Base-by-base conservation (phyloP, 495 filamentous ascomycete species). In the Neurospora sp. region DNA sequence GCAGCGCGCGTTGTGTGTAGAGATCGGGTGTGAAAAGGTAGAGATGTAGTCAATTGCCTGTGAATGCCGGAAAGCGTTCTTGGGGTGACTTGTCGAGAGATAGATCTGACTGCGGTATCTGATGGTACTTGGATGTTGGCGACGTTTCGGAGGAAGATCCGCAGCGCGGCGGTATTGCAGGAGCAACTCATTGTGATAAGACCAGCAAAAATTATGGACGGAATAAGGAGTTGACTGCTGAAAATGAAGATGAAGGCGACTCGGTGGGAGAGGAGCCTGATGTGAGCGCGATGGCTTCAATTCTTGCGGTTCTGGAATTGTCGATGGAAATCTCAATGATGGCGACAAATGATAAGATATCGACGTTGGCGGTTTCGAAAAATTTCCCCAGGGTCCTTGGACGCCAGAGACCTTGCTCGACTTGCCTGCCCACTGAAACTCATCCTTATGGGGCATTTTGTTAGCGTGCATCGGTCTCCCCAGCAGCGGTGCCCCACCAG, bases 61-160 rank as follows among this genome's bases (percentile, higher is more conserved):
- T 39, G 39, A 15, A 43, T 24, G 10, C 17, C 24, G 73, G 40
- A 15, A 71, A 34, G 69, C 73, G 72, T 10, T 66, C 74, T 71
- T 11, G 73, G 62, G 11, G 74, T 36, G 17, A 71, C 69, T 34
- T 34, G 54, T 66, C 19, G 28, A 34, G 76, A 72, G 2, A 28
- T 0, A 28, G 24, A 2, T 28, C 24, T 28, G 24, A 28, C 24
- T 28, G 24, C 24, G 2, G 24, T 28, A 28, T 28, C 24, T 6
- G 72, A 34, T 37, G 77, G 74, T n/a, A 84, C 34, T 69, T 85
- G 81, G 39, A 87, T 66, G 69, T 84, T 82, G 8, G 83, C 81
- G 69, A 89, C 77, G 71, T 79, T 86, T 37, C 82, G 81, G 13
- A 88, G 78, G 71, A 89, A 89, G 24, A 86, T 76, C 62, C 81